phyloP scores from a whole-genome alignment of 2,329 filamentous ascomycete genomes.

The Xenoacremonium recifei region DNA sequence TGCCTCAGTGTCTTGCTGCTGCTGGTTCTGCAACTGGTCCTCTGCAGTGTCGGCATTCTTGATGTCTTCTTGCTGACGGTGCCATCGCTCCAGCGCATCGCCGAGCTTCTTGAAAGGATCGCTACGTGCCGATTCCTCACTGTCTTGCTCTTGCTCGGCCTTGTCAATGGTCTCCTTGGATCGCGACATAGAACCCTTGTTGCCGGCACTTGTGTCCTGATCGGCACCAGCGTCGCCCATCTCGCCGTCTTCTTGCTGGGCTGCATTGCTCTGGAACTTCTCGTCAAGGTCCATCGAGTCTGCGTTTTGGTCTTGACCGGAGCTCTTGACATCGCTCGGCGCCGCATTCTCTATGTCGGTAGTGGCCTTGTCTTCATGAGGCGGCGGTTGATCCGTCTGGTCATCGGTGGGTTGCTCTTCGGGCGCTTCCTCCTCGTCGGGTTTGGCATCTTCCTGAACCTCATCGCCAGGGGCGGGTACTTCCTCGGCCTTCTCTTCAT shows the following conservation, averaged over 20 bases:
- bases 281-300: conserved; percentile 62
- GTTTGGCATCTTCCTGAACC: conserved; percentile 43
- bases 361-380: conserved; percentile 46
- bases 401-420: conserved; percentile 55
- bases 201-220: conserved; percentile 61
- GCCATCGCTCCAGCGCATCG: conserved; percentile 89
- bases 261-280: conserved; percentile 56
- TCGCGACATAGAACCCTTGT: conserved; percentile 56
- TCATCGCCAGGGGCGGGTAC: conserved; percentile 38
- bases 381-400: conserved; percentile 37
- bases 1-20: conserved; percentile 52
- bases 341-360: conserved; percentile 61
- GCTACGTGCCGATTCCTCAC: conserved; percentile 43
- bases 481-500: conserved; percentile 53
- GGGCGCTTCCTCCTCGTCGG: conserved; percentile 50
- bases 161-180: conserved; percentile 49
- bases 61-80: conserved; percentile 84
- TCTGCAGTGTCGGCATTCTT: conserved; percentile 51
- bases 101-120: conserved; percentile 93
- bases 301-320: conserved; percentile 64
- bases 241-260: conserved; percentile 65
- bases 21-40: conserved; percentile 32
- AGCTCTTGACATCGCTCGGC: conserved; percentile 61
- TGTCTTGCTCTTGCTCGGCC: conserved; percentile 43
- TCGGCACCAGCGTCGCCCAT: conserved; percentile 64